These are phyloP conservation scores for Candida glaebosa DNA, from an alignment of 805 yeast genomes.

Conservation along the genomic window DNA sequence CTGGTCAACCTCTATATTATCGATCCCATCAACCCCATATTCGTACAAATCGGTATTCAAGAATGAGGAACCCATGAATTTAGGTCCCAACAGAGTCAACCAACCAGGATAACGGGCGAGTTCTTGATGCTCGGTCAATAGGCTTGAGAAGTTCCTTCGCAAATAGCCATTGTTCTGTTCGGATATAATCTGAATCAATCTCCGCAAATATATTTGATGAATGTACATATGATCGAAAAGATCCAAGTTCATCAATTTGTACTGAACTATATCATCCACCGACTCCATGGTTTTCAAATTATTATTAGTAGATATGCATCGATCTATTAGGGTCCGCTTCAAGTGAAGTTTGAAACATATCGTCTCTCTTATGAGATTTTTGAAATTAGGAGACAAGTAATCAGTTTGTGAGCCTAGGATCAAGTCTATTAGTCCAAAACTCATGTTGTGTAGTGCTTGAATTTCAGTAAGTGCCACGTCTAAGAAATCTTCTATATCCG, in stretches of 20 bases:
- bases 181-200: background rate
- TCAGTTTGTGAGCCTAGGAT: conserved; percentile 17
- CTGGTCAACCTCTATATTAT: background rate
- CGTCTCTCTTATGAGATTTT: conserved; percentile 16
- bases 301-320: conserved; percentile 1
- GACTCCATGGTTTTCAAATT: background rate
- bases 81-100: conserved; percentile 6
- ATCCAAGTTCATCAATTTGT: background rate
- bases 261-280: background rate
- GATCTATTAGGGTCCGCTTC: conserved; percentile 4
- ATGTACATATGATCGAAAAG: conserved; percentile 1
- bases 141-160: background rate
- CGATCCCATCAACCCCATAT: background rate
- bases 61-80: conserved; percentile 1
- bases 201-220: conserved; percentile 3
- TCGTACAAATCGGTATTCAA: background rate
- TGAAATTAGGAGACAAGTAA: conserved; percentile 12
- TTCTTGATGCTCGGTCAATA: conserved; percentile 2
- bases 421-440: conserved; percentile 25
- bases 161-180: background rate
- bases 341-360: conserved; percentile 14
- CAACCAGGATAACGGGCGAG: conserved; percentile 6
- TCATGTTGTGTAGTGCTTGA: conserved; percentile 14
- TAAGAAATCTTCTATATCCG: conserved; percentile 36
- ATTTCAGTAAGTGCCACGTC: conserved; percentile 22